phyloP scores from a whole-genome alignment of 1,139 yeast species.

The Sugiyamaella neomexicana region DNA sequence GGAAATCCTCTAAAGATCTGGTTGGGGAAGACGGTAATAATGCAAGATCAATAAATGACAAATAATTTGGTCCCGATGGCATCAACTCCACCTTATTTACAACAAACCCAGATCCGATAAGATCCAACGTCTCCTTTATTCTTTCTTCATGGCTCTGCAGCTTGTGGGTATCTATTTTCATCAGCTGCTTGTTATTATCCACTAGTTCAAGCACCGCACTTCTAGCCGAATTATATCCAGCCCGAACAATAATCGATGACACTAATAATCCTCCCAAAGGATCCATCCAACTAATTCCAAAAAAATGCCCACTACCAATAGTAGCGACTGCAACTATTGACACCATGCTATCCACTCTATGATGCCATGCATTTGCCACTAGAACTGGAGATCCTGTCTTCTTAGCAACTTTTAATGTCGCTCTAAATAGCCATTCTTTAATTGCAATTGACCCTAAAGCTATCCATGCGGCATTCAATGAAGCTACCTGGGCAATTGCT shows the following conservation, averaged over 20 bases:
- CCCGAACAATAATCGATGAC: conserved; percentile 74
- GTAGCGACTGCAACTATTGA: conserved; percentile 88
- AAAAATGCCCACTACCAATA: conserved; percentile 78
- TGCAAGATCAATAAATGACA: conserved; percentile 21
- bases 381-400: conserved; percentile 81
- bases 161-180: conserved; percentile 24
- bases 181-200: conserved; percentile 47
- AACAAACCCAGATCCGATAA: conserved; percentile 34
- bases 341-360: conserved; percentile 91
- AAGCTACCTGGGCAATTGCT: conserved; percentile 45
- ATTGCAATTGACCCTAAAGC: conserved; percentile 84
- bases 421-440: conserved; percentile 82
- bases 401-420: conserved; percentile 76
- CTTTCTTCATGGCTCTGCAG: conserved; percentile 26
- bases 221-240: conserved; percentile 75
- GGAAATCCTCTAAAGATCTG: conserved; percentile 45
- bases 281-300: conserved; percentile 80
- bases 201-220: conserved; percentile 72
- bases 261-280: conserved; percentile 89
- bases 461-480: conserved; percentile 93
- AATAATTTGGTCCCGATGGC: conserved; percentile 37
- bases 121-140: conserved; percentile 24
- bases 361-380: conserved; percentile 98
- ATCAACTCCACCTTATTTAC: conserved; percentile 28
- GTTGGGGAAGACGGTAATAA: conserved; percentile 4